Percentiles rank a stretch among this genome's conserved stretches.
Conservation (phyloP, 2,329 filamentous ascomycete species). For the Chaetomiaceae sp. region DNA sequence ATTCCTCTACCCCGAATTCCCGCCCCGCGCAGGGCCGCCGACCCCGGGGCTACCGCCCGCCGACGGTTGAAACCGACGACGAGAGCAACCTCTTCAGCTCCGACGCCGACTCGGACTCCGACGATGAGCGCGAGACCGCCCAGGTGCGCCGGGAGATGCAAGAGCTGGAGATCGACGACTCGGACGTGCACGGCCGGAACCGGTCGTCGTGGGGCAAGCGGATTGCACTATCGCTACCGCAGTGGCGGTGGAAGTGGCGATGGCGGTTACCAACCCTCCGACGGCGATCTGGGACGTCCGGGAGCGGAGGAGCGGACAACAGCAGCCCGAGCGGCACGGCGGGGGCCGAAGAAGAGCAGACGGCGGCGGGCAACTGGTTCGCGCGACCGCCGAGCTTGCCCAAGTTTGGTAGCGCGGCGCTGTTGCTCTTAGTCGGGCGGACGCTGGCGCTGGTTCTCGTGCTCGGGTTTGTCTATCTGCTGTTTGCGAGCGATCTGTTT, state of each 20-base stretch:
- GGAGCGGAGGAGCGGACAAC: slow-evolving; percentile 32
- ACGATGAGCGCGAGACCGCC: slow-evolving; percentile 51
- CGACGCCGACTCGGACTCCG: slow-evolving; percentile 39
- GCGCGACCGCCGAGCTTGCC: slow-evolving; percentile 28
- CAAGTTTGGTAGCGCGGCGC: slow-evolving; percentile 36
- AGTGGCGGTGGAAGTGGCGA: slow-evolving; percentile 54
- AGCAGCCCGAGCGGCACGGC: slow-evolving; percentile 20
- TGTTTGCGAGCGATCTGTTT: slow-evolving; percentile 84
- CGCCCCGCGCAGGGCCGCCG: slow-evolving; percentile 34
- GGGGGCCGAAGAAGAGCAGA: background rate
- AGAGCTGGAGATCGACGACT: slow-evolving; percentile 82
- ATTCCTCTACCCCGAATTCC: slow-evolving; percentile 32
- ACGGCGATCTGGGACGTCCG: slow-evolving; percentile 28
- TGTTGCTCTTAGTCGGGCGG: slow-evolving; percentile 61
- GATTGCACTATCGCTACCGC: slow-evolving; percentile 50
- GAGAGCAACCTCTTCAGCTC: slow-evolving; percentile 55
- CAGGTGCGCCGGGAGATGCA: slow-evolving; percentile 77
- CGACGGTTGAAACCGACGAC: slow-evolving; percentile 72
- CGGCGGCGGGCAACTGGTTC: background rate
- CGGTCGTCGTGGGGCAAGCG: slow-evolving; percentile 52
- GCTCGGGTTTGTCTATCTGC: slow-evolving; percentile 71
- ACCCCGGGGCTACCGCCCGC: slow-evolving; percentile 64
- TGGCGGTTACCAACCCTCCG: slow-evolving; percentile 45
- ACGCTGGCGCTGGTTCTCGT: slow-evolving; percentile 72
- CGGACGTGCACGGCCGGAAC: slow-evolving; percentile 37